These are phyloP conservation scores for Dissoconium aciculare DNA, from an alignment of 2,329 filamentous ascomycete species.

Conservation along the genomic window DNA sequence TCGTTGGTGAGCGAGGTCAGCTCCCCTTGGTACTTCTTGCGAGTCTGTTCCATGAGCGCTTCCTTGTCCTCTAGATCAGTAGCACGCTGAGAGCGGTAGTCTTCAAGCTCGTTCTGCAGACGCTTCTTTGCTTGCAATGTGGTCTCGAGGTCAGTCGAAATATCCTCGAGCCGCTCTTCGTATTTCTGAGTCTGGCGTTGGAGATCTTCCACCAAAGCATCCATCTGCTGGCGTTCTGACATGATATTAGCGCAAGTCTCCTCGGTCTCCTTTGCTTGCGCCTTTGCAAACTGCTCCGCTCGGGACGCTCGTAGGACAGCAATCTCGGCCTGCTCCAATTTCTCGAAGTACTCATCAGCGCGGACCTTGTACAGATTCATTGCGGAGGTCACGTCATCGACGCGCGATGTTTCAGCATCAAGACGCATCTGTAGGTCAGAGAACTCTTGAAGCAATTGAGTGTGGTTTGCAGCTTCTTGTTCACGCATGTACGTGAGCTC, in stretches of 20 bases:
- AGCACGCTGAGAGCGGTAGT: conserved; percentile 86
- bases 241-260: conserved; percentile 81
- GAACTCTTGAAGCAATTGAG: conserved; percentile 80
- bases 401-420: conserved; percentile 73
- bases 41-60: conserved; percentile 85
- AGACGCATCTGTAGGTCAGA: conserved; percentile 85
- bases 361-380: conserved; percentile 80
- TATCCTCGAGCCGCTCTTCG: conserved; percentile 81
- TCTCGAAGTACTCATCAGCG: conserved; percentile 91
- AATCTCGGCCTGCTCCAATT: conserved; percentile 92
- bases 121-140: conserved; percentile 82
- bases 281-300: conserved; percentile 85
- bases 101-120: conserved; percentile 90
- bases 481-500: conserved; percentile 67
- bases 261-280: conserved; percentile 78
- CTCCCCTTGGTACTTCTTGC: conserved; percentile 93
- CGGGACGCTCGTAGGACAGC: conserved; percentile 81
- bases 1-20: conserved; percentile 81
- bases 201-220: conserved; percentile 72
- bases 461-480: conserved; percentile 75
- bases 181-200: conserved; percentile 79
- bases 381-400: conserved; percentile 70
- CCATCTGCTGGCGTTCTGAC: conserved; percentile 83
- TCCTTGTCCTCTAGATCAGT: conserved; percentile 97
- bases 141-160: conserved; percentile 75